These are phyloP conservation scores for Orbilia oligospora DNA, from an alignment of 2,329 filamentous ascomycete species.

Conservation along the genomic window DNA sequence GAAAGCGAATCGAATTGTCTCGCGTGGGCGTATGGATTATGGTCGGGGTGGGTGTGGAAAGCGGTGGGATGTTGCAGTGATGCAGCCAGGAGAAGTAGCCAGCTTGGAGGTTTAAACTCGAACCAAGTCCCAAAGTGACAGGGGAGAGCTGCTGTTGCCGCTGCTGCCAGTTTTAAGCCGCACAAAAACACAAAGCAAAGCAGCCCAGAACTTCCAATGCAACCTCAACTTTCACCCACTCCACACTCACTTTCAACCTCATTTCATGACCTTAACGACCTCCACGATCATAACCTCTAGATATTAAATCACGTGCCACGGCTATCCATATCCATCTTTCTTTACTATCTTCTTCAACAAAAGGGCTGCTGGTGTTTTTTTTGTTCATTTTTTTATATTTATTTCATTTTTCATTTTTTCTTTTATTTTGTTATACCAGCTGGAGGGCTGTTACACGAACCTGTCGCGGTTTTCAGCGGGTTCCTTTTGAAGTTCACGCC, in stretches of 20 bases:
- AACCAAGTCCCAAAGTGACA: slow-evolving; percentile 8
- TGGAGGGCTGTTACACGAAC: not conserved
- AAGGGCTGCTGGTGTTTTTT: not conserved
- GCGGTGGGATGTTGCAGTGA: not conserved
- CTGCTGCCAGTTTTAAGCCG: slow-evolving; percentile 48
- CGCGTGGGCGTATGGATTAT: slow-evolving; percentile 18
- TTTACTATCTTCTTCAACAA: not conserved
- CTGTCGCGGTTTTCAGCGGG: not conserved
- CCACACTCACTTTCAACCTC: not conserved
- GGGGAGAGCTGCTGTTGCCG: not conserved
- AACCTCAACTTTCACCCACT: not conserved
- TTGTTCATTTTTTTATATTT: not conserved
- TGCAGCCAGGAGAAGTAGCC: slow-evolving; percentile 50
- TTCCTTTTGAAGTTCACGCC: not conserved
- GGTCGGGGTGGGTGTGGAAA: not conserved
- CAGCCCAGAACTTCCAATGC: not conserved
- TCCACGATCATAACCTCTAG: not conserved
- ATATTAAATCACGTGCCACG: not conserved
- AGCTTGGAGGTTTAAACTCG: slow-evolving; percentile 57
- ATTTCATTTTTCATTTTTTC: too few species aligned
- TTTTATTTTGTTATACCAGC: not conserved
- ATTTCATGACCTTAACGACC: slow-evolving; percentile 5
- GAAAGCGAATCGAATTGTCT: slow-evolving; percentile 2
- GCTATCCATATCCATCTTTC: not conserved
- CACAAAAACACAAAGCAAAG: too few species aligned